Evolutionary conservation across 176 grass and related monocot genomes (phyloP).

Genomic region (Urochloa ruziziensis): DNA sequence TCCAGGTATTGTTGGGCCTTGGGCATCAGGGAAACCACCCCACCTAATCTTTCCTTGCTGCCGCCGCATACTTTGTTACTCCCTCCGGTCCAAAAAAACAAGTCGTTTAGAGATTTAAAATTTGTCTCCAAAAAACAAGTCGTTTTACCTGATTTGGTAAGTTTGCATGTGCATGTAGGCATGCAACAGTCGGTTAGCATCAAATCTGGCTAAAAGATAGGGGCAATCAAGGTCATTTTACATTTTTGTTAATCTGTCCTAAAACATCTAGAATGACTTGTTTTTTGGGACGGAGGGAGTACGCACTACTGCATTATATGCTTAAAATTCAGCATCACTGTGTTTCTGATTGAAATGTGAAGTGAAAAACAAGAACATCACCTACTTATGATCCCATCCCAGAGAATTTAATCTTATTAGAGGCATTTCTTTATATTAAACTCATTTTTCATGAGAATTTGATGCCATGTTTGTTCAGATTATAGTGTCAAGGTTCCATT

Average conservation of each 20-base stretch:
- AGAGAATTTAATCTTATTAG: background rate
- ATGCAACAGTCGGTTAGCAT: too few species aligned
- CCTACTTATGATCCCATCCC: background rate
- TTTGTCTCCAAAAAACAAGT: too few species aligned
- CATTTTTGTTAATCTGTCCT: too few species aligned
- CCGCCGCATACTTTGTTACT: background rate
- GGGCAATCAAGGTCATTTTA: too few species aligned
- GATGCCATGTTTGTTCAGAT: too few species aligned
- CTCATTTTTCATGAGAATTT: background rate
- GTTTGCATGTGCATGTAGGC: background rate
- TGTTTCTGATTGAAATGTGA: background rate
- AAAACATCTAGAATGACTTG: too few species aligned
- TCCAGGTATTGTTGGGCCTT: too few species aligned
- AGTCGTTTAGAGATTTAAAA: too few species aligned
- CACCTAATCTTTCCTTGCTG: background rate
- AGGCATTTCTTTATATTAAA: background rate
- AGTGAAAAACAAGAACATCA: background rate
- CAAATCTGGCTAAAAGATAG: too few species aligned
- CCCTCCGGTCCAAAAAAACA: too few species aligned
- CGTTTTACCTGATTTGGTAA: too few species aligned
- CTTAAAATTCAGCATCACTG: background rate
- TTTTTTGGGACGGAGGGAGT: too few species aligned
- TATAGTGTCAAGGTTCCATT: background rate
- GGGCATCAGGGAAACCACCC: background rate
- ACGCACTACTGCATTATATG: background rate